Base-by-base conservation (phyloP, 1,139 yeast species). In the Protomyces lactucae-debilis region DNA sequence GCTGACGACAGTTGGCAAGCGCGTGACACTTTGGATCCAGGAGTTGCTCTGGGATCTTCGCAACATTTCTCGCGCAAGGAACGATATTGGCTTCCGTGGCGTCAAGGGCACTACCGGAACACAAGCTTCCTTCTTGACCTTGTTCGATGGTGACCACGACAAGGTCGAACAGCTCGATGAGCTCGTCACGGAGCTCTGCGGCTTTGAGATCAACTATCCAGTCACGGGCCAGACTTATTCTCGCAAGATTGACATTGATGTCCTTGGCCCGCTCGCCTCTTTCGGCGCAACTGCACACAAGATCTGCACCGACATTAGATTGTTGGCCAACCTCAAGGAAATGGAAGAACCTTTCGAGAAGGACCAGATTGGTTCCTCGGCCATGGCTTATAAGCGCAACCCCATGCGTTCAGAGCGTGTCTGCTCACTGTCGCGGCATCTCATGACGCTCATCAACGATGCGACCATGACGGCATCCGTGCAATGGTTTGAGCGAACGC, bases 351-450 rank as follows among this genome's bases (percentile, higher is more conserved):
- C 99, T 36, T 95, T 93, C 76, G 99, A 93, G 80, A 90, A 89
- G 79, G 85, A 93, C 28, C 99, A 93, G 81, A 93, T 93, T 75
- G 99, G 99, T 52, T 92, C 98, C 23, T 84, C 92, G 66, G 99
- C 99, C 52, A 93, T 93, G 99, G 99, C 99, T 36, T 93, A 93
- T 82, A 93, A 93, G 84, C 88, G 99, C 80, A 93, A 93, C 81
- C 99, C 99, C 77, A 93, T 93, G 99, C 87, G 99, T 81, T 87
- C 95, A 75, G 99, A 93, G 80, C 87, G 99, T 77, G 98, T 93
- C 67, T 93, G 99, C 79, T 93, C 99, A 32, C 83, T 95, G 71
- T 85, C 98, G 35, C 88, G 99, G 81, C 98, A 93, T 77, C 78
- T 93, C 77, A 96, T 96, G 71, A 87, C 96, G 23, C 81, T 91